Evolutionary conservation across 768 basidiomycete genomes (phyloP).

Genomic region (Tulasnella sp.): DNA sequence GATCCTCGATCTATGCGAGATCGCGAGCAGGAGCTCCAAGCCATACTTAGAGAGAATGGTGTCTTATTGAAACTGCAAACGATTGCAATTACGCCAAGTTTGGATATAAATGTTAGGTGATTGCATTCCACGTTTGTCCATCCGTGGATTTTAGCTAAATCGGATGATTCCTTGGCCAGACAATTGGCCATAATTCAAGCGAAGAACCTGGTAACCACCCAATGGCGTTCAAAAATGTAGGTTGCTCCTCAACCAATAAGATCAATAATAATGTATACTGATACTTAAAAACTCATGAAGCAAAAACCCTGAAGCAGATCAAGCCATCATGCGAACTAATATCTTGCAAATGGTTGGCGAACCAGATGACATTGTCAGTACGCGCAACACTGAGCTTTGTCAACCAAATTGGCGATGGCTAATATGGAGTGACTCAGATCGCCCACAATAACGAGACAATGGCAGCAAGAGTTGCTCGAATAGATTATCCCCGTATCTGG

Average conservation of each 20-base stretch:
- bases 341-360: constrained; percentile 61
- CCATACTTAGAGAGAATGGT: not conserved
- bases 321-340: constrained; percentile 48
- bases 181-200: constrained; percentile 68
- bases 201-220: constrained; percentile 60
- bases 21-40: constrained; percentile 9
- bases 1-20: constrained; percentile 1
- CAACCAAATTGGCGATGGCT: not conserved
- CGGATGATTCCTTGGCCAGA: too few relatives aligned
- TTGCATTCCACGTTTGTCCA: not conserved
- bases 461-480: constrained; percentile 60
- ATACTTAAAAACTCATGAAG: constrained; percentile 28
- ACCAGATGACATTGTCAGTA: constrained; percentile 54
- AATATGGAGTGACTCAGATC: constrained; percentile 37
- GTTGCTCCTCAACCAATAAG: constrained; percentile 17
- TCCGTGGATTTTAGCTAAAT: not conserved
- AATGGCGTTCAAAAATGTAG: constrained; percentile 73
- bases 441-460: constrained; percentile 64
- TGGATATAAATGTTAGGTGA: constrained; percentile 5
- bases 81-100: not conserved
- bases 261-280: not conserved
- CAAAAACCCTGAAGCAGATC: constrained; percentile 54
- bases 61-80: constrained; percentile 7
- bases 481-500: constrained; percentile 60
- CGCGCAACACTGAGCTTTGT: not conserved